phyloP scores from a whole-genome alignment of 345 rosid genomes.

The Melaleuca quinquenervia region DNA sequence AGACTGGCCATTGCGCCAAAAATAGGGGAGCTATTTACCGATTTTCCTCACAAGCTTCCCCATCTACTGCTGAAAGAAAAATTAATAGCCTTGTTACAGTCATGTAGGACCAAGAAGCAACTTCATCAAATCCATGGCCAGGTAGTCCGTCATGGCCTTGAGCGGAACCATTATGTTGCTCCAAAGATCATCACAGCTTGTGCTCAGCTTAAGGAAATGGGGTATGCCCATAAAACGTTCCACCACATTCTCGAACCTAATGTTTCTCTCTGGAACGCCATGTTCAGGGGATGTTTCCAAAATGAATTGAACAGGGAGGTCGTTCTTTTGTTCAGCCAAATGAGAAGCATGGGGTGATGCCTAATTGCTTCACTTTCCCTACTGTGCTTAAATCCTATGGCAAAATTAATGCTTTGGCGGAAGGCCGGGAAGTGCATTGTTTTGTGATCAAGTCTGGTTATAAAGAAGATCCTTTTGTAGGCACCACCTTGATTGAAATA shows the following conservation, averaged over 20 bases:
- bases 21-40: neutral
- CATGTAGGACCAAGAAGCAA: conserved; percentile 48
- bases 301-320: conserved; percentile 25
- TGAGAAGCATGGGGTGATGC: conserved; percentile 38
- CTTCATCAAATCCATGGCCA: conserved; percentile 56
- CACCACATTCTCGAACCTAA: conserved; percentile 42
- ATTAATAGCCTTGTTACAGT: conserved; percentile 37
- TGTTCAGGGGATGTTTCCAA: conserved; percentile 43
- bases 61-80: conserved; percentile 26
- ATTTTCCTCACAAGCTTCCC: neutral
- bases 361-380: conserved; percentile 70
- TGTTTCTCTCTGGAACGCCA: conserved; percentile 46
- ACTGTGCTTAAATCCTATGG: conserved; percentile 49
- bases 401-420: conserved; percentile 29
- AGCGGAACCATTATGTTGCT: conserved; percentile 21
- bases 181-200: conserved; percentile 34
- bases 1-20: neutral
- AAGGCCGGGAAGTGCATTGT: conserved; percentile 58
- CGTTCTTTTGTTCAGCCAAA: conserved; percentile 26
- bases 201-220: conserved; percentile 9
- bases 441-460: conserved; percentile 54
- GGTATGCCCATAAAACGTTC: conserved; percentile 54
- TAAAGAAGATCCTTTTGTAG: conserved; percentile 36
- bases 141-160: conserved; percentile 21
- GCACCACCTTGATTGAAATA: conserved; percentile 59